Conservation (phyloP, 2,329 filamentous ascomycete species). For the Ascochyta pisi region DNA sequence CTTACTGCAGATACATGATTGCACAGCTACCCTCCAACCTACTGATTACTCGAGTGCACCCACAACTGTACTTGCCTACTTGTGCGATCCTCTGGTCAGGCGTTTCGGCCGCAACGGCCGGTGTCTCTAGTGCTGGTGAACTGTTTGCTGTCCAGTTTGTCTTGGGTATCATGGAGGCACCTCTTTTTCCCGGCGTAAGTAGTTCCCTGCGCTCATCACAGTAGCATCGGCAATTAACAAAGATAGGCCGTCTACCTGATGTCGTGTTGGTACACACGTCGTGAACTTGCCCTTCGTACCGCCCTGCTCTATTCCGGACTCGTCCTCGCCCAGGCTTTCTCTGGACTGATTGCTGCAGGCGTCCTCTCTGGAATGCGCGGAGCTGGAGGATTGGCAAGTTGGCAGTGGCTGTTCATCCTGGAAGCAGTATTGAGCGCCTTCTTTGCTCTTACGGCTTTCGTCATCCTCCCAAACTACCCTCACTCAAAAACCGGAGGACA, state of each 20-base stretch:
- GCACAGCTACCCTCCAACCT: slow-evolving; percentile 1
- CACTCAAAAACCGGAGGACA: slow-evolving; percentile 7
- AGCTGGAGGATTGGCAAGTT: slow-evolving; percentile 40
- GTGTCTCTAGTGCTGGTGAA: slow-evolving; percentile 65
- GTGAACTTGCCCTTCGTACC: slow-evolving; percentile 15
- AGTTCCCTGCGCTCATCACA: not conserved
- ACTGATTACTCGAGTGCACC: slow-evolving; percentile 18
- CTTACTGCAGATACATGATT: no score
- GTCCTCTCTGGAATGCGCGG: slow-evolving; percentile 43
- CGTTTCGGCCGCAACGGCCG: slow-evolving; percentile 59
- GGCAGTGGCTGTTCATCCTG: slow-evolving; percentile 31
- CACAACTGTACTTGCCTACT: slow-evolving; percentile 16
- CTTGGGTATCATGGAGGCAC: slow-evolving; percentile 73
- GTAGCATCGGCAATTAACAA: not conserved
- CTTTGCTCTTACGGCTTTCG: slow-evolving; percentile 44
- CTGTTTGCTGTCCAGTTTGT: slow-evolving; percentile 59
- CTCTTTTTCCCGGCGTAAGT: slow-evolving; percentile 60
- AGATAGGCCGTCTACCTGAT: slow-evolving; percentile 18
- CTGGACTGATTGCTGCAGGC: slow-evolving; percentile 58
- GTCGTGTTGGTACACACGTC: slow-evolving; percentile 20
- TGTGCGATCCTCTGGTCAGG: slow-evolving; percentile 17
- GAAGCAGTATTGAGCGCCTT: slow-evolving; percentile 18
- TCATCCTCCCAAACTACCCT: slow-evolving; percentile 57
- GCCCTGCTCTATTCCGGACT: slow-evolving; percentile 56
- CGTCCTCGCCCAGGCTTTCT: slow-evolving; percentile 66